Evolutionary conservation across 148 eudicot genomes (phyloP).

Genomic region (Dysphania ambrosioides): DNA sequence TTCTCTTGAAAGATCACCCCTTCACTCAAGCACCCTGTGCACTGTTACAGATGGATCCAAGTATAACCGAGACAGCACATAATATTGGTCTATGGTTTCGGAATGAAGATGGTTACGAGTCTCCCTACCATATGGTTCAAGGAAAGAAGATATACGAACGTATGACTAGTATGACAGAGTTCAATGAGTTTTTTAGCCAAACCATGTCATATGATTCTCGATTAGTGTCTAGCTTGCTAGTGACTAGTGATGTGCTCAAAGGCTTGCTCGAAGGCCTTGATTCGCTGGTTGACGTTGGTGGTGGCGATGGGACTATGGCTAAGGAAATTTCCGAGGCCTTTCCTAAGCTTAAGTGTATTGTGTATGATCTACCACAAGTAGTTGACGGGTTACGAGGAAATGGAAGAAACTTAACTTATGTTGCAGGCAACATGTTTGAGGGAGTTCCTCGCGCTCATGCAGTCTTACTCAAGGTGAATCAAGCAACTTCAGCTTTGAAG

Average conservation of each 20-base stretch:
- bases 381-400: constrained; percentile 27
- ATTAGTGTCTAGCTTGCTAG: constrained; percentile 20
- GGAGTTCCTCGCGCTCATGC: constrained; percentile 37
- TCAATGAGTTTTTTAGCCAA: constrained; percentile 24
- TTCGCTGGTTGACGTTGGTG: constrained; percentile 45
- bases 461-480: constrained; percentile 32
- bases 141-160: constrained; percentile 30
- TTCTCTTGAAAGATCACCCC: constrained; percentile 30
- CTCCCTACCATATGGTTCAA: constrained; percentile 29
- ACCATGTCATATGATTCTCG: constrained; percentile 40
- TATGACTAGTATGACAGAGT: background rate
- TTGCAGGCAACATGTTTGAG: constrained; percentile 45
- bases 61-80: constrained; percentile 24
- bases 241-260: constrained; percentile 12
- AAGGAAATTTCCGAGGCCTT: constrained; percentile 31
- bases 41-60: constrained; percentile 22
- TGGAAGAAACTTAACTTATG: constrained; percentile 22
- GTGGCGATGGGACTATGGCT: constrained; percentile 32
- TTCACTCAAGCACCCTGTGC: constrained; percentile 15
- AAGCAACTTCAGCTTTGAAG: too few species aligned
- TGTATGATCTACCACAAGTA: constrained; percentile 44
- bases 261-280: constrained; percentile 26
- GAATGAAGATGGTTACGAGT: background rate
- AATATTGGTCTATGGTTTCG: constrained; percentile 27
- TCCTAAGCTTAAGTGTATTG: constrained; percentile 35